phyloP scores from a whole-genome alignment of 2,329 filamentous ascomycete species.

The Chaetomiaceae sp. region DNA sequence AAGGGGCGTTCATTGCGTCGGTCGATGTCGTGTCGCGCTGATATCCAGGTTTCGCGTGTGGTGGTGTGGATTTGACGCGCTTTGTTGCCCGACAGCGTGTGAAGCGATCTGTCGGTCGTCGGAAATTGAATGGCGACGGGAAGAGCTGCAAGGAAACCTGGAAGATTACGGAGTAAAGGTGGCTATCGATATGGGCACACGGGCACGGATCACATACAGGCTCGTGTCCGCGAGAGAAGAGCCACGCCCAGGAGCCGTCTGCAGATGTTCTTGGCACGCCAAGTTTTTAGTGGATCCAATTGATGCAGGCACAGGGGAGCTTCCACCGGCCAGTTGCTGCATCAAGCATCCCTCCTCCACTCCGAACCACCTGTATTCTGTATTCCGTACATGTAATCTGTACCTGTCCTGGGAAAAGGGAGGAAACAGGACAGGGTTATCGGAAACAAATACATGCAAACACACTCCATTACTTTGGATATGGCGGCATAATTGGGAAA shows the following conservation, averaged over 20 bases:
- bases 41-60: neutral
- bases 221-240: neutral
- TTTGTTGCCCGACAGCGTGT: too few relatives aligned
- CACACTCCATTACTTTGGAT: too few relatives aligned
- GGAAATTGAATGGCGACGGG: too few relatives aligned
- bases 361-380: neutral
- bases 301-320: neutral
- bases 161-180: too few relatives aligned
- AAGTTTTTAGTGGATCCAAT: neutral
- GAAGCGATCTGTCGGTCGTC: too few relatives aligned
- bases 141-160: neutral
- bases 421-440: too few relatives aligned
- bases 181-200: too few relatives aligned
- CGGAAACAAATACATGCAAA: too few relatives aligned
- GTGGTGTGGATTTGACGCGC: too few relatives aligned
- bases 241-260: neutral
- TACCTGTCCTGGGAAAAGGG: too few relatives aligned
- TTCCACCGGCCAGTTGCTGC: neutral
- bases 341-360: neutral
- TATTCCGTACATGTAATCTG: too few relatives aligned
- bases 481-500: neutral
- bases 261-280: neutral
- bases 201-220: slow-evolving; percentile 4
- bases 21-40: neutral
- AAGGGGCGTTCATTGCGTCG: slow-evolving; percentile 45